Conservation (phyloP, 148 eudicot species). For the Amaranthus palmeri region DNA sequence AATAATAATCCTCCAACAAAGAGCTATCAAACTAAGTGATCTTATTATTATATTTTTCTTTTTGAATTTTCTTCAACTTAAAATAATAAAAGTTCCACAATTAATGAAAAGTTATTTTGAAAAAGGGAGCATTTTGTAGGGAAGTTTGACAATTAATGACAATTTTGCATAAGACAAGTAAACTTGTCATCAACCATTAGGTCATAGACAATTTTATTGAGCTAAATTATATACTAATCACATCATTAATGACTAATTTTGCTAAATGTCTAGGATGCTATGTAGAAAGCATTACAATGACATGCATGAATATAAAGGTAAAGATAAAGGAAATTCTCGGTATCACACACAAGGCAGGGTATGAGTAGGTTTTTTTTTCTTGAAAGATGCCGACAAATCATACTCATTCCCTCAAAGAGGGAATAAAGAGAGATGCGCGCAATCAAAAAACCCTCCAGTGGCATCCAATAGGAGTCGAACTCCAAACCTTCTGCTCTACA, state of each 20-base stretch:
- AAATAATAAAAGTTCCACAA: background rate
- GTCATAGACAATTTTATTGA: background rate
- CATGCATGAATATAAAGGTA: background rate
- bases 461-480: too few relatives aligned
- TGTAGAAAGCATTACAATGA: background rate
- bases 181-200: constrained; percentile 2
- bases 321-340: too few relatives aligned
- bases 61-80: background rate
- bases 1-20: too few relatives aligned
- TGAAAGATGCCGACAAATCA: too few relatives aligned
- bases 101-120: background rate
- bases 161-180: background rate
- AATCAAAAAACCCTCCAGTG: too few relatives aligned
- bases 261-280: background rate
- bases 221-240: constrained; percentile 17
- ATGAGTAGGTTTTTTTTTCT: too few relatives aligned
- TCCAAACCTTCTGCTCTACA: too few relatives aligned
- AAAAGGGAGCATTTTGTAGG: background rate
- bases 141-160: background rate
- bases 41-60: background rate
- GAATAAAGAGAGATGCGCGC: too few relatives aligned
- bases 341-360: too few relatives aligned
- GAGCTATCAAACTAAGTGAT: background rate
- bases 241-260: constrained; percentile 1
- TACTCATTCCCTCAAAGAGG: too few relatives aligned